Conservation (phyloP, 2,329 filamentous ascomycete genomes). For the Alternaria rosae region DNA sequence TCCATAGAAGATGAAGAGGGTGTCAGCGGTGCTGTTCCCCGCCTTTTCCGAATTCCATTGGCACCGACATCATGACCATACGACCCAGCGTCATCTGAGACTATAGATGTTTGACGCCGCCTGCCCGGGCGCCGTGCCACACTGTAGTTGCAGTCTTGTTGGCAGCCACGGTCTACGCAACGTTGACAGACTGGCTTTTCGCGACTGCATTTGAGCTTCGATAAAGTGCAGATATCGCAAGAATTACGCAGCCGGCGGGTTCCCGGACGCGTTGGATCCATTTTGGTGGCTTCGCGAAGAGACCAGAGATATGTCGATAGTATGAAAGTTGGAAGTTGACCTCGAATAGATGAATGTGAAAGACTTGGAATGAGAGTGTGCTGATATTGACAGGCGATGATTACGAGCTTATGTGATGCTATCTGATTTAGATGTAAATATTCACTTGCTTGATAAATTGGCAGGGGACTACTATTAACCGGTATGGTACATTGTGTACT, state of each 20-base stretch:
- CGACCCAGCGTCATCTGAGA: neutral
- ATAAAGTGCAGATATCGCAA: neutral
- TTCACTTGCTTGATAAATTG: neutral
- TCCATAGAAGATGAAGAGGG: neutral
- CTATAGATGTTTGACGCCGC: neutral
- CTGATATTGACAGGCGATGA: neutral
- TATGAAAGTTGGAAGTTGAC: neutral
- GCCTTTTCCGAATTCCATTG: neutral
- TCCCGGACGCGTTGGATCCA: neutral
- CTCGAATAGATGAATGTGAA: neutral
- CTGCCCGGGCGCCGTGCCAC: neutral
- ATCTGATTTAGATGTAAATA: neutral
- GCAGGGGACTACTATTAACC: neutral
- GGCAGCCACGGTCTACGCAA: neutral
- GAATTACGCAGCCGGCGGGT: neutral
- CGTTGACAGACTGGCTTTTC: neutral
- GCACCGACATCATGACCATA: neutral
- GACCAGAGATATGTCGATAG: neutral
- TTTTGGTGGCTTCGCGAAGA: neutral
- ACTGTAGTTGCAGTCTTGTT: neutral
- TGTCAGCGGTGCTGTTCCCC: neutral
- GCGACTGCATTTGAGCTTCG: conserved; percentile 1
- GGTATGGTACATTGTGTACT: neutral
- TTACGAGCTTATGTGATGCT: neutral
- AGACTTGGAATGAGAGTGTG: neutral